Evolutionary conservation across 495 filamentous ascomycete species (phyloP).

Genomic region (Talaromyces adpressus): DNA sequence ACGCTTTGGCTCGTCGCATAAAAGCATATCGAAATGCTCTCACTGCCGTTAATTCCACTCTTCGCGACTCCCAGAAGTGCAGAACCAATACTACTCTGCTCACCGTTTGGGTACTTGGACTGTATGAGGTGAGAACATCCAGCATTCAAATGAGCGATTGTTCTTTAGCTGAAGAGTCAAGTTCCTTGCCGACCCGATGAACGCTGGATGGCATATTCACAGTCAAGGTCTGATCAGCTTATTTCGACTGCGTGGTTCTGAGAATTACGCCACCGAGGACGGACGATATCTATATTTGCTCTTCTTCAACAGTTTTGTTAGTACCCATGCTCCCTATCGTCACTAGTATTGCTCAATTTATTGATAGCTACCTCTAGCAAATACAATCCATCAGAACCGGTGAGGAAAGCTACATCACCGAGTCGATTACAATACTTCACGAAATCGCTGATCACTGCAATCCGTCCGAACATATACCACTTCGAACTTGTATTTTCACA

Average conservation of each 20-base stretch:
- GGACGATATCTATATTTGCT: not conserved
- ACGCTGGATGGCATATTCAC: not conserved
- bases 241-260: not conserved
- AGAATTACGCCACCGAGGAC: not conserved
- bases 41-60: not conserved
- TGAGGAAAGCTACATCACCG: not conserved
- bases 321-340: not conserved
- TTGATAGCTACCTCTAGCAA: not conserved
- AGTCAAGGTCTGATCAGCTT: not conserved
- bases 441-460: not conserved
- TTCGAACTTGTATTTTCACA: slow-evolving; percentile 1
- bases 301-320: slow-evolving; percentile 1
- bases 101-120: not conserved
- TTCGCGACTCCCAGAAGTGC: not conserved
- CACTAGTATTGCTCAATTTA: not conserved
- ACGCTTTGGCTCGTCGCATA: not conserved
- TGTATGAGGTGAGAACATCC: not conserved
- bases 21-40: not conserved
- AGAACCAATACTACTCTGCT: not conserved
- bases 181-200: not conserved
- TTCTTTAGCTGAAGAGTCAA: not conserved
- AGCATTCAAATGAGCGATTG: no score
- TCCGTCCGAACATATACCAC: not conserved
- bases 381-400: not conserved
- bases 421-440: not conserved